These are phyloP conservation scores for Trichoderma breve DNA, from an alignment of 2,329 filamentous ascomycete genomes.

Conservation along the genomic window DNA sequence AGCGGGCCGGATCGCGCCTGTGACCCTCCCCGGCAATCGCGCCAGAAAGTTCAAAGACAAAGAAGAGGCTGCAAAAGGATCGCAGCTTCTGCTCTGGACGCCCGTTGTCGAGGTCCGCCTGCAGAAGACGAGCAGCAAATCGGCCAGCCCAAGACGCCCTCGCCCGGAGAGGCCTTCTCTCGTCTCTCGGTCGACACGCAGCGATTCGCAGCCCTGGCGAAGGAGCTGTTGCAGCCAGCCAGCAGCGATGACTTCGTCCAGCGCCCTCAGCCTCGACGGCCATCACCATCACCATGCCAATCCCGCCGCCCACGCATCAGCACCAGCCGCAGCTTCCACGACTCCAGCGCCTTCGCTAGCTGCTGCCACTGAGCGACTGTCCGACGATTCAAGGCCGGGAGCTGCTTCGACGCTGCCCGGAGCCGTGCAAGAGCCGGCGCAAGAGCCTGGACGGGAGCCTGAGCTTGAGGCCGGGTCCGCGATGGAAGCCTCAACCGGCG, in stretches of 20 bases:
- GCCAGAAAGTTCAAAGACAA: slow-evolving; percentile 18
- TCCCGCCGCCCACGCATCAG: neutral
- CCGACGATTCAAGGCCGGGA: neutral
- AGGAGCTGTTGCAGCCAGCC: slow-evolving; percentile 53
- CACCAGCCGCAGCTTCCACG: neutral
- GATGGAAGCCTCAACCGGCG: neutral
- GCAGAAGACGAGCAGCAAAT: neutral
- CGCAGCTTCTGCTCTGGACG: slow-evolving; percentile 11
- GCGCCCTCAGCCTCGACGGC: slow-evolving; percentile 34
- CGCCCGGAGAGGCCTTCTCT: neutral
- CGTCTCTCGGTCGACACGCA: neutral
- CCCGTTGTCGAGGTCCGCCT: slow-evolving; percentile 22
- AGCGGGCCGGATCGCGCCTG: slow-evolving; percentile 23
- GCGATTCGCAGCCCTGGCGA: slow-evolving; percentile 38
- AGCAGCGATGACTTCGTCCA: slow-evolving; percentile 62
- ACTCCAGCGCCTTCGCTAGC: slow-evolving; percentile 7
- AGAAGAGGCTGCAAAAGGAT: slow-evolving; percentile 20
- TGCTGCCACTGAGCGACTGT: neutral
- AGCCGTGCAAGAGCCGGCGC: slow-evolving; percentile 8
- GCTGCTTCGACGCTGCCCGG: neutral
- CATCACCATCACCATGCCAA: slow-evolving; percentile 16
- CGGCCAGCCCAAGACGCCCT: neutral
- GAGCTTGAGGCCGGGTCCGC: neutral
- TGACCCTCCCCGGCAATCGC: slow-evolving; percentile 23
- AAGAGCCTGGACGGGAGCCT: slow-evolving; percentile 4